These are phyloP conservation scores for Arachis monticola DNA, from an alignment of 331 rosid genomes.

Conservation along the genomic window DNA sequence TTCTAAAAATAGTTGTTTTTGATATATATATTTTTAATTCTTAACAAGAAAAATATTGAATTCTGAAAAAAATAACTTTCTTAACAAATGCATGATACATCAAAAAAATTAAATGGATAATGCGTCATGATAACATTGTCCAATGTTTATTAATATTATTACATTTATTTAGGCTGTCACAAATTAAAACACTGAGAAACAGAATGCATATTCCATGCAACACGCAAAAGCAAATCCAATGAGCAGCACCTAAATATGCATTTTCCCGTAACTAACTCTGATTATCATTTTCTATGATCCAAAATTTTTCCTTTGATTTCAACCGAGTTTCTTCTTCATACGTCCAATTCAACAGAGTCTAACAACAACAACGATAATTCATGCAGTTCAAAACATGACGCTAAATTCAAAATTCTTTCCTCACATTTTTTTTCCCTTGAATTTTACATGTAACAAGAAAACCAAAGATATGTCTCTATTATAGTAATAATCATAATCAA, in stretches of 20 bases:
- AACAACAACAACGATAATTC: neutral
- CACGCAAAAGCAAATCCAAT: neutral
- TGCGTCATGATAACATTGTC: too few relatives aligned
- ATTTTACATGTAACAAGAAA: slow-evolving; percentile 11
- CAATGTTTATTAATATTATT: too few relatives aligned
- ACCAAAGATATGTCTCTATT: slow-evolving; percentile 3
- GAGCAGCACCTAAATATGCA: neutral
- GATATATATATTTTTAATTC: too few relatives aligned
- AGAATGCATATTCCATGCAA: neutral
- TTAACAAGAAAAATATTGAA: too few relatives aligned
- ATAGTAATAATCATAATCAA: slow-evolving; percentile 28
- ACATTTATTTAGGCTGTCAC: too few relatives aligned
- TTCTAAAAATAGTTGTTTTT: too few relatives aligned
- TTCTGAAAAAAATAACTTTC: too few relatives aligned
- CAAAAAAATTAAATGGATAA: too few relatives aligned
- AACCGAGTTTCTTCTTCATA: slow-evolving; percentile 14
- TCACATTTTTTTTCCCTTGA: too few relatives aligned
- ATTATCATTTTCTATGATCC: slow-evolving; percentile 32
- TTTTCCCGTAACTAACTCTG: slow-evolving; percentile 25
- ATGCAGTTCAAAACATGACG: slow-evolving; percentile 13
- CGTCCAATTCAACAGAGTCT: neutral
- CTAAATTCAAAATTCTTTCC: neutral
- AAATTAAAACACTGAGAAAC: neutral
- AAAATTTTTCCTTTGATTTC: slow-evolving; percentile 1
- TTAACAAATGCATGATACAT: too few relatives aligned